phyloP scores from a whole-genome alignment of 306 rosid species.

The Vigna nakashimae region DNA sequence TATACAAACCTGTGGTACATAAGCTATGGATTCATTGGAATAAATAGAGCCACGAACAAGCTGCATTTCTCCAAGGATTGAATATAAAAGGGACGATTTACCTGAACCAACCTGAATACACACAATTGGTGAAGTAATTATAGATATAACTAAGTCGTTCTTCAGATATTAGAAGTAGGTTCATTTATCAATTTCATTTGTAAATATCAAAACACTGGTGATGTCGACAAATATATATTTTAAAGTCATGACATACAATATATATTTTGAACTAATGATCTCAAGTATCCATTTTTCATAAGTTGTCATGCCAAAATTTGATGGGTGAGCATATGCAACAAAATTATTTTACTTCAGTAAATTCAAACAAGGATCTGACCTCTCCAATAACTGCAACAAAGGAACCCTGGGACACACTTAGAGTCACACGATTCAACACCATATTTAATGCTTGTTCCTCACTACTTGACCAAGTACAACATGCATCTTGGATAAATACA shows the following conservation, averaged over 20 bases:
- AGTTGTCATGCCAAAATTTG: not conserved
- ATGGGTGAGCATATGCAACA: constrained; percentile 25
- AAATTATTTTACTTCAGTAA: constrained; percentile 35
- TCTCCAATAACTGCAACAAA: constrained; percentile 88
- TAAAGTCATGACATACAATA: constrained; percentile 4
- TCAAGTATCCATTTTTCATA: constrained; percentile 19
- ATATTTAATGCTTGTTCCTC: constrained; percentile 61
- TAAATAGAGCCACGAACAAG: constrained; percentile 69
- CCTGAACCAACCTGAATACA: constrained; percentile 96
- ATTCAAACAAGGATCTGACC: constrained; percentile 57
- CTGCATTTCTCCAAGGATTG: constrained; percentile 80
- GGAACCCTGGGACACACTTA: constrained; percentile 73
- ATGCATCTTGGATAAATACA: constrained; percentile 64
- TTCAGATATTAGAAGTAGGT: constrained; percentile 26
- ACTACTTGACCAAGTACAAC: constrained; percentile 85
- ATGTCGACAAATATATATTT: constrained; percentile 18
- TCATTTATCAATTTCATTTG: constrained; percentile 27
- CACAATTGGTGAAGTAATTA: constrained; percentile 44
- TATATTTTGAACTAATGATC: constrained; percentile 24
- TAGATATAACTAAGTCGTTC: constrained; percentile 4
- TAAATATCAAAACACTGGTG: constrained; percentile 14
- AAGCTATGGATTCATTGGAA: constrained; percentile 71
- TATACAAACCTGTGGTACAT: constrained; percentile 89
- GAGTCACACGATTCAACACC: constrained; percentile 68
- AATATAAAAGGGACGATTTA: constrained; percentile 83